Percentiles rank a stretch among this genome's conserved stretches.
Conservation (phyloP, 139 green algal species). For the Pleodorina starrii region DNA sequence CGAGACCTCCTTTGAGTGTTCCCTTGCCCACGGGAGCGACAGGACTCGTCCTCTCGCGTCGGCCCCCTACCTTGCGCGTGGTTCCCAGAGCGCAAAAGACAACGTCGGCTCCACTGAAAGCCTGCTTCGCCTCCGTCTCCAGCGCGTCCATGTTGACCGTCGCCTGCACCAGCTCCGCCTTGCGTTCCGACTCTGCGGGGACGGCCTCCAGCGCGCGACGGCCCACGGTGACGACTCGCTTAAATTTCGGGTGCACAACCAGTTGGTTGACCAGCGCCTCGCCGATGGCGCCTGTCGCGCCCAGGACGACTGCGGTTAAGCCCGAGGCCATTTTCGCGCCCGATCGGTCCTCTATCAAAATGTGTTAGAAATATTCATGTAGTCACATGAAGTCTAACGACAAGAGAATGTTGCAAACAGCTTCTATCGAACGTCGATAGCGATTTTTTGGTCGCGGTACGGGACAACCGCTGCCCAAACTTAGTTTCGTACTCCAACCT, state of each 20-base stretch:
- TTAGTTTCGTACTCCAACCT: neutral
- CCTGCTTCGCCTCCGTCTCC: conserved; percentile 45
- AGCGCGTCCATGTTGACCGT: conserved; percentile 65
- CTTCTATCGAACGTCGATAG: too few species aligned
- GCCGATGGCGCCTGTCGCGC: conserved; percentile 62
- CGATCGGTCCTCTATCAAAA: too few species aligned
- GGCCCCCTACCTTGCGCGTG: conserved; percentile 62
- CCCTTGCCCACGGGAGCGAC: too few species aligned
- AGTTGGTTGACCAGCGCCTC: conserved; percentile 64
- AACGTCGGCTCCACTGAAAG: conserved; percentile 56
- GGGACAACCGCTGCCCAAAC: neutral
- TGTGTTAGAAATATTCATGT: too few species aligned
- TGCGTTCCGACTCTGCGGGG: neutral
- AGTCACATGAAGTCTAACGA: too few species aligned
- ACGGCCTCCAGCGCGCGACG: neutral
- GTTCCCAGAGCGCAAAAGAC: conserved; percentile 78
- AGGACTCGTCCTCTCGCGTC: too few species aligned
- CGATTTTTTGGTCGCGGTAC: too few species aligned
- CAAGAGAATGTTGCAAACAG: too few species aligned
- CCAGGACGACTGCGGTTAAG: conserved; percentile 54
- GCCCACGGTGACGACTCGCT: conserved; percentile 57
- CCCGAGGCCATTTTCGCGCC: too few species aligned
- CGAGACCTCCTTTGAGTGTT: too few species aligned
- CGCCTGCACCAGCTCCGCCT: conserved; percentile 18
- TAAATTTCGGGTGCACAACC: conserved; percentile 50